Evolutionary conservation across 768 basidiomycete species (phyloP).

Genomic region (Lactifluus subvellereus): DNA sequence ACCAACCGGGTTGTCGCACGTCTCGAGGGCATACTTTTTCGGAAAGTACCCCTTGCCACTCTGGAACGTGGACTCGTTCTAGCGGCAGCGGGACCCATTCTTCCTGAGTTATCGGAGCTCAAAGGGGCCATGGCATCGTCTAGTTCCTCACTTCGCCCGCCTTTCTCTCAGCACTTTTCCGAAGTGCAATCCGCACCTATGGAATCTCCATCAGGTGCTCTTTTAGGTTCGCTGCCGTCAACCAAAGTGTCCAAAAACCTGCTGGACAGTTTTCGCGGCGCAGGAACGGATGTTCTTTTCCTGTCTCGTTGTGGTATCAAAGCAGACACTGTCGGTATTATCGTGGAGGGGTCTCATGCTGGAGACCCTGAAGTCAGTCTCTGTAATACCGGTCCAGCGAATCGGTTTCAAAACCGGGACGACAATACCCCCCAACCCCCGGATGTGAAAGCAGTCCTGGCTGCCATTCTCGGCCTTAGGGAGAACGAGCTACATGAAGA

Average conservation of each 20-base stretch:
- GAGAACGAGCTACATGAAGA: conserved; percentile 39
- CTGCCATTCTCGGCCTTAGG: conserved; percentile 39
- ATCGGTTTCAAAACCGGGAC: conserved; percentile 7
- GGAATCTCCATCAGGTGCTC: background rate
- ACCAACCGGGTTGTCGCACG: conserved; percentile 45
- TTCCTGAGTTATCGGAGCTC: background rate
- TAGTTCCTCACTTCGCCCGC: background rate
- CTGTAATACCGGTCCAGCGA: background rate
- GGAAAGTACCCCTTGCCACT: conserved; percentile 45
- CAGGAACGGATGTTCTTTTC: background rate
- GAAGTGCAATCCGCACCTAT: background rate
- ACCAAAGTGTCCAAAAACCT: background rate
- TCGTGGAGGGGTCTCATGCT: background rate
- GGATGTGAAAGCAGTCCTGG: conserved; percentile 38
- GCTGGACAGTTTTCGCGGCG: background rate
- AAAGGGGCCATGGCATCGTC: background rate
- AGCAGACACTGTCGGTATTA: background rate
- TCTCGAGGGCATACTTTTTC: conserved; percentile 54
- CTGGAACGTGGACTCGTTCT: conserved; percentile 43
- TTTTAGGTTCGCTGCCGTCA: background rate
- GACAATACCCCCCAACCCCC: conserved; percentile 9
- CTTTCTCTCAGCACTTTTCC: background rate
- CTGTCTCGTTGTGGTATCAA: background rate
- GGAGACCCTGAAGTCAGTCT: background rate
- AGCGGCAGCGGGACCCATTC: conserved; percentile 27